These are phyloP conservation scores for Akebia trifoliata DNA, from an alignment of 164 flowering plant species.

Conservation along the genomic window DNA sequence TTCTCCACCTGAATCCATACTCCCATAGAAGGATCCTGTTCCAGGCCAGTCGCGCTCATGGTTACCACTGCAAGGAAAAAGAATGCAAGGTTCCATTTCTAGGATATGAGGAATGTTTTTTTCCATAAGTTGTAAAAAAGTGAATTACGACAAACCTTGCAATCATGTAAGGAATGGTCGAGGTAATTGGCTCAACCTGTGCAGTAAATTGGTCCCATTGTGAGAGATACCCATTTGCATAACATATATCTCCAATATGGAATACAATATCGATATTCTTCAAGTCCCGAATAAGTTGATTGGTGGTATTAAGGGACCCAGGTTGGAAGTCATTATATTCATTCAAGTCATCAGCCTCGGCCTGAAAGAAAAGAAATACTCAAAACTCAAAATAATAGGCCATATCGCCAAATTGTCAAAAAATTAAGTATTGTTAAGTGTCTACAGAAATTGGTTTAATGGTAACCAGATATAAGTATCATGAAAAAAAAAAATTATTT, in stretches of 20 bases:
- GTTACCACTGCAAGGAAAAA: slow-evolving; percentile 51
- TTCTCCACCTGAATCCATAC: slow-evolving; percentile 72
- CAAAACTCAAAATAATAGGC: neutral
- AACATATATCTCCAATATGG: slow-evolving; percentile 65
- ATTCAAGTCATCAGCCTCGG: slow-evolving; percentile 54
- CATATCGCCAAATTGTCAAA: too few relatives aligned
- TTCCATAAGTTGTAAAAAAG: too few relatives aligned
- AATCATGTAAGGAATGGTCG: too few relatives aligned
- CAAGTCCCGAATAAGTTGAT: slow-evolving; percentile 52
- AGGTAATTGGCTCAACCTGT: slow-evolving; percentile 69
- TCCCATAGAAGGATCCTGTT: slow-evolving; percentile 57
- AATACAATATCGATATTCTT: slow-evolving; percentile 56
- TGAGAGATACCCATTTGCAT: slow-evolving; percentile 70
- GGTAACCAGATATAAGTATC: too few relatives aligned
- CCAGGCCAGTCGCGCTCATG: slow-evolving; percentile 78
- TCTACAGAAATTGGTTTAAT: neutral
- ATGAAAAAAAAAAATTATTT: too few relatives aligned
- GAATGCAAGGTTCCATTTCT: slow-evolving; percentile 48
- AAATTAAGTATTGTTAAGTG: neutral
- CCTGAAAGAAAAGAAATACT: slow-evolving; percentile 30
- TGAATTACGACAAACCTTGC: too few relatives aligned
- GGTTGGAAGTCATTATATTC: slow-evolving; percentile 54
- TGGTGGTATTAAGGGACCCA: slow-evolving; percentile 64
- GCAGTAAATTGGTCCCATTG: slow-evolving; percentile 80
- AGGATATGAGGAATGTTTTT: too few relatives aligned